phyloP scores from a whole-genome alignment of 192 early-diverging fungal species.

The Coemansia sp. region DNA sequence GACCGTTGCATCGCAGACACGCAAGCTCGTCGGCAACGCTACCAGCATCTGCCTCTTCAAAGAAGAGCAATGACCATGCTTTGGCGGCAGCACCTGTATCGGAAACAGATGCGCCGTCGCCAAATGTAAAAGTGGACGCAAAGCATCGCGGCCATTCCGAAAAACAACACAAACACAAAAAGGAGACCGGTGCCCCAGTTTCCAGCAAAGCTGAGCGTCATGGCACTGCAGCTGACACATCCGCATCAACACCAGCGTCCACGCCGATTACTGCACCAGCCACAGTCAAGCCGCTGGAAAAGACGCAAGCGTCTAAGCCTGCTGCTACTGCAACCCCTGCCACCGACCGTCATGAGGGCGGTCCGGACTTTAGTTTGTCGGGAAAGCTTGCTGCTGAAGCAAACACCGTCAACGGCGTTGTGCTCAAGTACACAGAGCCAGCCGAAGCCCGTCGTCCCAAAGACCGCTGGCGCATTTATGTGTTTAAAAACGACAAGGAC shows the following conservation, averaged over 20 bases:
- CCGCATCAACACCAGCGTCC: too few relatives aligned
- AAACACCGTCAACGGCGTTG: slow-evolving; percentile 83
- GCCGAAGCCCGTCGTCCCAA: slow-evolving; percentile 80
- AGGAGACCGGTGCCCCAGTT: too few relatives aligned
- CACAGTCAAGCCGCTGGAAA: slow-evolving; percentile 2
- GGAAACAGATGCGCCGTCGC: too few relatives aligned
- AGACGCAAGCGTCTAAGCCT: slow-evolving; percentile 4
- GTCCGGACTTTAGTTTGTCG: slow-evolving; percentile 81
- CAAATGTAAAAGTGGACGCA: too few relatives aligned
- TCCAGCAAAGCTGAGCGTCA: too few relatives aligned
- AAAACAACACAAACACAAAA: too few relatives aligned
- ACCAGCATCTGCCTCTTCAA: slow-evolving; percentile 4
- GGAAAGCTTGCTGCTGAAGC: slow-evolving; percentile 86
- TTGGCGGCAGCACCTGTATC: not conserved
- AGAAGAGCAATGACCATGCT: too few relatives aligned
- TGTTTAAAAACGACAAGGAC: slow-evolving; percentile 90
- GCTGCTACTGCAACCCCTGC: too few relatives aligned
- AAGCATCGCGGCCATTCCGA: too few relatives aligned
- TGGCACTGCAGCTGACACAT: too few relatives aligned
- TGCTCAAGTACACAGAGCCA: slow-evolving; percentile 91
- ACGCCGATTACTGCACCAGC: too few relatives aligned
- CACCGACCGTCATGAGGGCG: too few relatives aligned
- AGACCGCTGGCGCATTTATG: slow-evolving; percentile 79
- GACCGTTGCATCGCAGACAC: slow-evolving; percentile 8
- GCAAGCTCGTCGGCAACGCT: slow-evolving; percentile 2